These are phyloP conservation scores for Colletotrichum orchidophilum DNA, from an alignment of 2,329 filamentous ascomycete genomes.

Conservation along the genomic window DNA sequence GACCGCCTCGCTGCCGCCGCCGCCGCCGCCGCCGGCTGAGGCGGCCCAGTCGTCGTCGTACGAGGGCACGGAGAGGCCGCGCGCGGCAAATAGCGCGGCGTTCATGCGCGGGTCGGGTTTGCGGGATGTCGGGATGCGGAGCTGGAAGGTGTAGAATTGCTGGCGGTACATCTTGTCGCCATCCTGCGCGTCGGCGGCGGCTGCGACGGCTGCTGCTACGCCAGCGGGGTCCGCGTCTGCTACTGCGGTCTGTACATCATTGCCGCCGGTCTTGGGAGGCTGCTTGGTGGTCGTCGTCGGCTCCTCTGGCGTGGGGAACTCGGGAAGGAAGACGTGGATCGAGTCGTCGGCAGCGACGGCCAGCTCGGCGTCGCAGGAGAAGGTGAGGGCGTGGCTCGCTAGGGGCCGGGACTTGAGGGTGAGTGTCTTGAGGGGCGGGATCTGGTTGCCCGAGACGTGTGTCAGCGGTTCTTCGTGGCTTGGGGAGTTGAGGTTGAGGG, in stretches of 20 bases:
- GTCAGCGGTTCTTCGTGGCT: background rate
- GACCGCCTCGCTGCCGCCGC: conserved; percentile 15
- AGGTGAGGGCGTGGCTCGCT: conserved; percentile 54
- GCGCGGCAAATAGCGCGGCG: conserved; percentile 52
- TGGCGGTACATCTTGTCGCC: conserved; percentile 32
- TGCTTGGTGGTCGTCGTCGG: background rate
- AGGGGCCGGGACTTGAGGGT: conserved; percentile 54
- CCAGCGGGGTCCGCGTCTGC: conserved; percentile 40
- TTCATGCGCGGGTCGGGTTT: conserved; percentile 56
- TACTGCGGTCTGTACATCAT: background rate
- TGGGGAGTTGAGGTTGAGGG: background rate
- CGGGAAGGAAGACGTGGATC: conserved; percentile 60
- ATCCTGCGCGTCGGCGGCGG: conserved; percentile 20
- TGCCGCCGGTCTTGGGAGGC: conserved; percentile 6
- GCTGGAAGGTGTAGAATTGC: conserved; percentile 46
- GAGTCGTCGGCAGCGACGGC: conserved; percentile 66
- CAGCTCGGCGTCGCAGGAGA: conserved; percentile 67
- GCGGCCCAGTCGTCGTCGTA: conserved; percentile 29
- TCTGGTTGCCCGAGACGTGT: conserved; percentile 39
- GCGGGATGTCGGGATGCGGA: conserved; percentile 45
- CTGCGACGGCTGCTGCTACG: conserved; percentile 38
- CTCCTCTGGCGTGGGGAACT: conserved; percentile 45
- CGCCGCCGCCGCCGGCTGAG: background rate
- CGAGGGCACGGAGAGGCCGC: conserved; percentile 45
- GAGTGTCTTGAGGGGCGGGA: conserved; percentile 58